A percentile compares a stretch with the other conserved stretches of the same genome.
Evolutionary conservation across 2,329 filamentous ascomycete genomes (phyloP).

Genomic region (Epichloe baconii): DNA sequence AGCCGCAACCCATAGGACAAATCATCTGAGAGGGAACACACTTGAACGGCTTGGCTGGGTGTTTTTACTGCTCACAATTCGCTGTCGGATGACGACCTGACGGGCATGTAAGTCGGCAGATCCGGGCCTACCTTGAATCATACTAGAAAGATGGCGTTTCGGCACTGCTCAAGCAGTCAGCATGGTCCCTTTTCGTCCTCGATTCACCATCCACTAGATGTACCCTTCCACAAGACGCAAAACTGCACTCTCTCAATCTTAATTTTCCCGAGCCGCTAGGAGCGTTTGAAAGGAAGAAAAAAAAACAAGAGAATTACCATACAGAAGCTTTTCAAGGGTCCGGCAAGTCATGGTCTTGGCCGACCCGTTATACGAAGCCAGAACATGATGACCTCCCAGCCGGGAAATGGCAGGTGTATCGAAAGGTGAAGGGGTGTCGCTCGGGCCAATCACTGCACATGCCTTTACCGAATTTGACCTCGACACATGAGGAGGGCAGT

Average conservation of each 20-base stretch:
- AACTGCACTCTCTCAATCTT: too few relatives aligned
- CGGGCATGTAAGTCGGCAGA: too few relatives aligned
- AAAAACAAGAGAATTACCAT: too few relatives aligned
- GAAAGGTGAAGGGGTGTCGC: neutral
- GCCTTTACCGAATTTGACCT: constrained; percentile 14
- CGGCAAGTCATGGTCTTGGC: neutral
- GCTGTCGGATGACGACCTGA: too few relatives aligned
- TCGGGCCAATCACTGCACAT: constrained; percentile 14
- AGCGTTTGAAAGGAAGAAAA: neutral
- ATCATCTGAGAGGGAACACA: too few relatives aligned
- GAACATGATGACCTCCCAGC: neutral
- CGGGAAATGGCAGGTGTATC: neutral
- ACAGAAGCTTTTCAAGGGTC: too few relatives aligned
- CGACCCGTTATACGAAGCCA: neutral
- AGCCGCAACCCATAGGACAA: neutral
- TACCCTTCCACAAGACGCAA: neutral
- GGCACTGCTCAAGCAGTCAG: too few relatives aligned
- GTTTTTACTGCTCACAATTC: neutral
- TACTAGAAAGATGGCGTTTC: too few relatives aligned
- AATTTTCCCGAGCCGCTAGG: too few relatives aligned
- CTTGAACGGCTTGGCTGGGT: too few relatives aligned
- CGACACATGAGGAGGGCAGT: neutral
- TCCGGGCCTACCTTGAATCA: too few relatives aligned
- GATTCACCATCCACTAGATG: neutral
- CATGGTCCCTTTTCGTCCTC: neutral